Evolutionary conservation across 2,329 filamentous ascomycete species (phyloP), one percentile per base, ranked within the genome.

Genomic region (Diaporthe aspalathi): DNA sequence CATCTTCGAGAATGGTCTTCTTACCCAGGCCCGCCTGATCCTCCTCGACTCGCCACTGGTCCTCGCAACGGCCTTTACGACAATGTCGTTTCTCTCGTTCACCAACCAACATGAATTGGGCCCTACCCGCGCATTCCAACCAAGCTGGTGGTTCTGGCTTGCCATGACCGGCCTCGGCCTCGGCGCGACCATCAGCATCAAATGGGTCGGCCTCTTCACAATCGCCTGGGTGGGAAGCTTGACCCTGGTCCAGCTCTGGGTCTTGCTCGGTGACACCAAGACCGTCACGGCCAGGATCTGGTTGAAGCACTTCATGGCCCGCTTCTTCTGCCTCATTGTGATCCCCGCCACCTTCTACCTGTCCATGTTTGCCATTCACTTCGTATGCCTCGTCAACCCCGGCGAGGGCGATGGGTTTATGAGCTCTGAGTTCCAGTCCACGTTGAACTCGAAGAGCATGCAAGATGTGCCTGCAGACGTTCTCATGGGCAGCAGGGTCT

Each of bases 391-490:
- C 52, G 89, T 92, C 72, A 99, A 99, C 83, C 96, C 96, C 35
- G 96, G 96, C 72, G 96, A 99, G 67, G 96, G 96, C 68, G 96
- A 99, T 82, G 96, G 96, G 69, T 99, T 99, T 86, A 99, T 99
- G 96, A 98, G 95, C 79, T 97, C 95, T 69, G 96, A 99, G 80
- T 99, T 99, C 86, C 96, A 99, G 84, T 93, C 96, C 40, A 98
- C 96, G 2, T 87, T 99, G 75, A 99, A 98, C 84, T 95, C 91
- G 78, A 99, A 98, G 86, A 91, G 90, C 67, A 99, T 99, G 96
- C 92, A 94, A 80, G 94, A 97, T 81, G 94, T 97, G 6, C 92
- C 96, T 2, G 96, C 93, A 38, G 95, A 99, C 83, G 92, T 99
- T 71, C 91, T 93, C 35, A 92, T 96, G 78, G 96, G 96, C 72